phyloP scores from a whole-genome alignment of 2,329 filamentous ascomycete genomes.

The Thielaviopsis punctulata region DNA sequence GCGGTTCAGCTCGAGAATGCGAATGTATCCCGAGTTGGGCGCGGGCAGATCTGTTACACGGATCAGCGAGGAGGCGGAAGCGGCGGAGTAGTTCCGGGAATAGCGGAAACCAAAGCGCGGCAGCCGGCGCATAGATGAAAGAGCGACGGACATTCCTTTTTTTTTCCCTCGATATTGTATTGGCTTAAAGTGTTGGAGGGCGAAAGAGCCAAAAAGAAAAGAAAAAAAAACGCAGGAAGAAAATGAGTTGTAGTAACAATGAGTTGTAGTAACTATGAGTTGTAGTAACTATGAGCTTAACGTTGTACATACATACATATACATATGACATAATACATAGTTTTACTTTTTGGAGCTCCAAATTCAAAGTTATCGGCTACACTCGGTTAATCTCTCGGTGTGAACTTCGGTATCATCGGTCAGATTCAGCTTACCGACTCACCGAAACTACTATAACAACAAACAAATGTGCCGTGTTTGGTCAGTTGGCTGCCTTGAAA shows the following conservation, averaged over 20 bases:
- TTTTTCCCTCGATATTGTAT: too few relatives aligned
- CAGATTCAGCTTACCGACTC: not conserved
- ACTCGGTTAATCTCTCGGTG: not conserved
- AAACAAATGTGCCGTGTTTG: not conserved
- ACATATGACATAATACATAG: too few relatives aligned
- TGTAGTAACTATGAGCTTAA: too few relatives aligned
- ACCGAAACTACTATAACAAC: not conserved
- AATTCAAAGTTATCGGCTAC: not conserved
- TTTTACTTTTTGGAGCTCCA: not conserved
- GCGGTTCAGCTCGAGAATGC: constrained; percentile 74
- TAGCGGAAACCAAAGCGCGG: not conserved
- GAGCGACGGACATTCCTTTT: not conserved
- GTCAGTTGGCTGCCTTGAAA: not conserved
- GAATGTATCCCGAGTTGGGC: constrained; percentile 66
- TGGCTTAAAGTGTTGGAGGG: too few relatives aligned
- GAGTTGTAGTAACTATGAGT: too few relatives aligned
- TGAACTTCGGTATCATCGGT: not conserved
- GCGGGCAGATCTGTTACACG: constrained; percentile 60
- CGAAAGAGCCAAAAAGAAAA: too few relatives aligned
- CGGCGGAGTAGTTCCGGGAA: not conserved
- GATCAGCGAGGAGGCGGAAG: constrained; percentile 35
- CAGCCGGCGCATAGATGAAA: not conserved
- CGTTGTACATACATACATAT: too few relatives aligned
- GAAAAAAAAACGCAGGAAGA: too few relatives aligned
- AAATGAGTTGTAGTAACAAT: too few relatives aligned